Conservation (phyloP, 2,329 filamentous ascomycete genomes). For the Chaetomium olivaceum region DNA sequence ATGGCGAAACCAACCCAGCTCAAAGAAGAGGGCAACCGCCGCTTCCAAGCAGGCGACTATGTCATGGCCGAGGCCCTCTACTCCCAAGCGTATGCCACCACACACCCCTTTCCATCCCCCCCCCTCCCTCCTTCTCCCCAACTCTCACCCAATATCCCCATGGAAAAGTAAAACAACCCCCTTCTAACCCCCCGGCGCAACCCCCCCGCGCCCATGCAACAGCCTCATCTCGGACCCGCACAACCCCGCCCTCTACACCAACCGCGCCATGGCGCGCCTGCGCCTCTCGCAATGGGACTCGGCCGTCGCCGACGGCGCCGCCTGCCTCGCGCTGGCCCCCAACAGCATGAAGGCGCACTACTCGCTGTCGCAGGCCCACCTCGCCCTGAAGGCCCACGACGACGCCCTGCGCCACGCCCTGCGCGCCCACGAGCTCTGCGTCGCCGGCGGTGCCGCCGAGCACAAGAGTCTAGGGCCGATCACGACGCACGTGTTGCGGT, state of each 20-base stretch:
- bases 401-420: conserved; percentile 71
- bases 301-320: conserved; percentile 74
- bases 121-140: conserved; percentile 1
- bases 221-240: conserved; percentile 76
- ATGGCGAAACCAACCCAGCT: conserved; percentile 36
- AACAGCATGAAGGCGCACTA: conserved; percentile 78
- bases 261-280: conserved; percentile 80
- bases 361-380: conserved; percentile 79
- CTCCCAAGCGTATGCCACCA: conserved; percentile 63
- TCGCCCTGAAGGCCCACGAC: conserved; percentile 70
- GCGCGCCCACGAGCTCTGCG: conserved; percentile 71
- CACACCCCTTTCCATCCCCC: conserved; percentile 4
- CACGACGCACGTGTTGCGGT: conserved; percentile 71
- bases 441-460: conserved; percentile 47
- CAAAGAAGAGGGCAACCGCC: conserved; percentile 63
- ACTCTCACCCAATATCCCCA: neutral
- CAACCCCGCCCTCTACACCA: conserved; percentile 82
- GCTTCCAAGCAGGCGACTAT: conserved; percentile 67
- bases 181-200: conserved; percentile 6
- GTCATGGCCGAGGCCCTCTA: conserved; percentile 67
- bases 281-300: conserved; percentile 72
- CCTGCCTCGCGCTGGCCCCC: conserved; percentile 68
- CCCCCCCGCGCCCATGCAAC: no score
- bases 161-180: no score
- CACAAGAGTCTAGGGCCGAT: conserved; percentile 70